Evolutionary conservation across 176 grass and related monocot species (phyloP).

Genomic region (Poa annua): DNA sequence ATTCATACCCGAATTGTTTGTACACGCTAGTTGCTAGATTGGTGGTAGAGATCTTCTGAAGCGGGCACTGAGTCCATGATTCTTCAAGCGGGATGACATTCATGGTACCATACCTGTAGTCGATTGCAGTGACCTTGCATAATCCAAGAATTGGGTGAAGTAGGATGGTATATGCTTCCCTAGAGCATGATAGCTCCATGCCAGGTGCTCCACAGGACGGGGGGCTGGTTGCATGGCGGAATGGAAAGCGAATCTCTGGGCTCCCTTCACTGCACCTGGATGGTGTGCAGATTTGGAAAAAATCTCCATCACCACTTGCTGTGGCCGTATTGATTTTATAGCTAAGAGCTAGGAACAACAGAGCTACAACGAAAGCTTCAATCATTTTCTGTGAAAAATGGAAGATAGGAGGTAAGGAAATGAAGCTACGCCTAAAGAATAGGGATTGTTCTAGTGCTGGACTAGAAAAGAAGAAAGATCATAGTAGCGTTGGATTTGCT

Average conservation of each 20-base stretch:
- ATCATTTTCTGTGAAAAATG: constrained; percentile 29
- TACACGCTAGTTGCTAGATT: constrained; percentile 43
- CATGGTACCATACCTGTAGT: not conserved
- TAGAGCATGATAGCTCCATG: constrained; percentile 53
- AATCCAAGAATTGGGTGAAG: constrained; percentile 41
- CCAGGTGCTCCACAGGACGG: constrained; percentile 42
- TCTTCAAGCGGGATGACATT: constrained; percentile 27
- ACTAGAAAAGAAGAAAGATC: not conserved
- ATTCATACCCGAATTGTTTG: not conserved
- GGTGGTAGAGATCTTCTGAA: constrained; percentile 39
- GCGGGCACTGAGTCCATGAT: constrained; percentile 41
- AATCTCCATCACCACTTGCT: constrained; percentile 33
- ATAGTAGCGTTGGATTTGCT: not conserved
- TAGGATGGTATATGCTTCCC: constrained; percentile 42
- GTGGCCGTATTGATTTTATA: not conserved
- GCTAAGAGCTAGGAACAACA: constrained; percentile 25
- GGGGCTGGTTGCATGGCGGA: constrained; percentile 31
- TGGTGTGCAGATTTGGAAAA: constrained; percentile 36
- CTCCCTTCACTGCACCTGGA: constrained; percentile 13
- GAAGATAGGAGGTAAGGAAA: not conserved
- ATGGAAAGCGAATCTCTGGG: constrained; percentile 52
- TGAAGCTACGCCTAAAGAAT: not conserved
- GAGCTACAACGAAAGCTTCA: not conserved
- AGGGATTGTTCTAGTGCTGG: not conserved
- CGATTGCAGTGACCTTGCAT: constrained; percentile 43